Percentiles rank a stretch among this genome's conserved stretches.
Evolutionary conservation across 1,284 basidiomycete species (phyloP).

Genomic region (Leccinum subspadiceum): DNA sequence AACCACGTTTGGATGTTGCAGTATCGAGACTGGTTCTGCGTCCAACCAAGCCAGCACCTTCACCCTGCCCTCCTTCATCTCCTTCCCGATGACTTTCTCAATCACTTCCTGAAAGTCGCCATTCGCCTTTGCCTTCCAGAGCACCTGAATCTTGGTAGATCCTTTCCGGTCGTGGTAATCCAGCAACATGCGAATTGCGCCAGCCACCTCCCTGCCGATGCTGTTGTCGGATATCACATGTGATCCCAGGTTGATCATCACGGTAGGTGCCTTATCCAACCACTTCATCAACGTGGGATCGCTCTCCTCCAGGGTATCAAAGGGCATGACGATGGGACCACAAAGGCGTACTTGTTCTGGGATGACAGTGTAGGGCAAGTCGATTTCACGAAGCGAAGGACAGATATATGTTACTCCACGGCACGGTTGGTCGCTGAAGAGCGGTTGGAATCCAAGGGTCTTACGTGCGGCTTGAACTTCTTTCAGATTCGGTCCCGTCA

Average conservation of each 20-base stretch:
- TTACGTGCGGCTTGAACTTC: background rate
- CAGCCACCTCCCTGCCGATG: slow-evolving; percentile 1
- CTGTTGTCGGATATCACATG: background rate
- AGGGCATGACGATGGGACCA: slow-evolving; percentile 13
- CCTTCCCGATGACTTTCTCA: slow-evolving; percentile 1
- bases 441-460: background rate
- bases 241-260: slow-evolving; percentile 11
- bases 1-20: slow-evolving; percentile 14
- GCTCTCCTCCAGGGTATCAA: slow-evolving; percentile 11
- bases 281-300: slow-evolving; percentile 11
- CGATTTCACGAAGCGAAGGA: slow-evolving; percentile 4
- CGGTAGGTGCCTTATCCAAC: slow-evolving; percentile 12
- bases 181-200: slow-evolving; percentile 8
- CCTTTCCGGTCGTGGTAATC: slow-evolving; percentile 3
- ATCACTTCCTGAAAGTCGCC: background rate
- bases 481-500: background rate
- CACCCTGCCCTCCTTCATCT: background rate
- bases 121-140: slow-evolving; percentile 9
- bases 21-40: slow-evolving; percentile 12
- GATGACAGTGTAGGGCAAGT: background rate
- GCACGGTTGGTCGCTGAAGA: background rate
- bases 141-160: background rate
- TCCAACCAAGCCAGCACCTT: slow-evolving; percentile 12
- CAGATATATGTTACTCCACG: slow-evolving; percentile 7
- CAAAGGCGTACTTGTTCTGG: slow-evolving; percentile 5